These are phyloP conservation scores for Leccinum aurantiacum DNA, from an alignment of 768 basidiomycete genomes.

Conservation along the genomic window DNA sequence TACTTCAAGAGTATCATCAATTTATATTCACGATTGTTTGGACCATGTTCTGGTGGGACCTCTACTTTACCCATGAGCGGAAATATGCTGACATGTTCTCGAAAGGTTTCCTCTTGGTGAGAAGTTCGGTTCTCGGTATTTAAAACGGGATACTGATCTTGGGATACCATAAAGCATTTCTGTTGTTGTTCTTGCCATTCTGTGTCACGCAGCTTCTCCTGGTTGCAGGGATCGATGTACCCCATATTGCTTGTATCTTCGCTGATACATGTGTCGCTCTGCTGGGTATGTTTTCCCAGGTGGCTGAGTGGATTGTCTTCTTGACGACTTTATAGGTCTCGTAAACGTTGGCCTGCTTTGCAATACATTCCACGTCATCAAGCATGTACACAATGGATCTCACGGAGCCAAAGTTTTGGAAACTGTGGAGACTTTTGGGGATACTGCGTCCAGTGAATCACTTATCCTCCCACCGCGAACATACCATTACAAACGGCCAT, in stretches of 20 bases:
- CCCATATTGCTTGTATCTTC: conserved; percentile 48
- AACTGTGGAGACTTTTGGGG: conserved; percentile 23
- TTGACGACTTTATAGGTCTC: conserved; percentile 44
- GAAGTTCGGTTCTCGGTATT: conserved; percentile 14
- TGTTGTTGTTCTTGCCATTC: conserved; percentile 58
- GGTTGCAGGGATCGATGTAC: conserved; percentile 48
- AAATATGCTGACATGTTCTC: conserved; percentile 5
- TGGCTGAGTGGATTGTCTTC: background rate
- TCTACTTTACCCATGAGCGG: conserved; percentile 1
- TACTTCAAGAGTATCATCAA: conserved; percentile 51
- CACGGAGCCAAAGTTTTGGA: conserved; percentile 7
- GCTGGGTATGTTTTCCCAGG: conserved; percentile 44
- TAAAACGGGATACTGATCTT: background rate
- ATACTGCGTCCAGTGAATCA: conserved; percentile 24
- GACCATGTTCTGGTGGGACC: conserved; percentile 67
- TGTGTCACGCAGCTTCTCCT: conserved; percentile 49
- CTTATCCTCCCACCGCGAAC: conserved; percentile 10
- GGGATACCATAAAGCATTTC: conserved; percentile 47
- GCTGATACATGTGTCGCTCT: conserved; percentile 51
- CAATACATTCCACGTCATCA: conserved; percentile 65
- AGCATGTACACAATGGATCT: conserved; percentile 46
- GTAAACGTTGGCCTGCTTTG: conserved; percentile 66
- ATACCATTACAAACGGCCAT: background rate
- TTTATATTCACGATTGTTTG: conserved; percentile 63
- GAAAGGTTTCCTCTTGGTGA: conserved; percentile 61